Base-by-base conservation (phyloP, 352 stramenopile genomes). In the Thraustochytrium sp. region DNA sequence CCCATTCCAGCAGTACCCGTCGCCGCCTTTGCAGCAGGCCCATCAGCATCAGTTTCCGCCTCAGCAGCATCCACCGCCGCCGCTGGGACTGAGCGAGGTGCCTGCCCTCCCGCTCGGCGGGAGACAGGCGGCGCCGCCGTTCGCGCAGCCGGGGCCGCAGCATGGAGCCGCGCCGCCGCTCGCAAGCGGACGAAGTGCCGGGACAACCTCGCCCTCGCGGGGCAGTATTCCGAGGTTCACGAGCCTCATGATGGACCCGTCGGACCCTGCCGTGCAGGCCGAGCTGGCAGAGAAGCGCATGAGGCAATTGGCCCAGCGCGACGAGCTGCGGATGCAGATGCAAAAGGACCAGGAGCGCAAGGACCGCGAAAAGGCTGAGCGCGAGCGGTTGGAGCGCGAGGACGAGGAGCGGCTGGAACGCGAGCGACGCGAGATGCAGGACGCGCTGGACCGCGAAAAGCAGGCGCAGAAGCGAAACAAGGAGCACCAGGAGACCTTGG, bases 371-470 rank as follows among this genome's bases (percentile, higher is more conserved):
- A 80, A 80, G 68, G 4, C 76, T 21, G 48, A 80, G 8, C 68
- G 48, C 37, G 68, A 61, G 37, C 4, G 48, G 5, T 34, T 29
- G 40, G 68, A 68, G 46, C 46, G 51, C 37, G 68, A 68, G 42
- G 44, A 80, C 34, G 44, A 80, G 26, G 68, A 68, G 29, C 34
- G 31, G 13, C 23, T 61, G 5, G 68, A 18, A 38, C 48, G 31
- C 11, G 65, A 77, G 2, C 48, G 23, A 26, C 48, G 37, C 34
- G 44, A 80, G 37, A 80, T 80, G 5, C 46, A 80, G 63, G 68
- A 80, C 11, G 36, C 65, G 29, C 31, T 77, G 8, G 65, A 77
- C 13, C 65, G 65, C 65, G 65, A 77, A 36, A 77, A 77, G 26
- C 23, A 62, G n/a, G 65, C 42, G 18, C 48, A 80, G 2, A 46